Conservation (phyloP, 768 basidiomycete genomes). For the Harrya chromipes region DNA sequence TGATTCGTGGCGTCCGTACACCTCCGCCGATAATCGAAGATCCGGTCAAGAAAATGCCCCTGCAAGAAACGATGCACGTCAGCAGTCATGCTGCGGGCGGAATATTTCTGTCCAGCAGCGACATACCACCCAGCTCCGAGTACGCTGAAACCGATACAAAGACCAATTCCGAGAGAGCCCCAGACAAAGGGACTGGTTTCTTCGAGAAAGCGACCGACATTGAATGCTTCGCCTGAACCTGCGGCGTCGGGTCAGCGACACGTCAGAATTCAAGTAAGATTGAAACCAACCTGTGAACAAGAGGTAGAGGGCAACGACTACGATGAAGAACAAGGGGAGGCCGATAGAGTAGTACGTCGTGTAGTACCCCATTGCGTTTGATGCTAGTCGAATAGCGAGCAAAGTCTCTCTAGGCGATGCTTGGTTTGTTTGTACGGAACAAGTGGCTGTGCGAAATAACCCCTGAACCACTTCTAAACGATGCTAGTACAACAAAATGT, state of each 20-base stretch:
- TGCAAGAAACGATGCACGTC: constrained; percentile 30
- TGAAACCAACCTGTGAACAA: constrained; percentile 75
- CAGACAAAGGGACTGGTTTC: constrained; percentile 93
- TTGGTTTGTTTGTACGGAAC: constrained; percentile 8
- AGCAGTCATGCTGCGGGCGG: neutral
- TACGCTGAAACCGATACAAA: constrained; percentile 92
- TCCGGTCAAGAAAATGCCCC: constrained; percentile 98
- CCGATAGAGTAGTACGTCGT: constrained; percentile 61
- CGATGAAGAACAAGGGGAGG: constrained; percentile 59
- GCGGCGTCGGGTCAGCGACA: constrained; percentile 1
- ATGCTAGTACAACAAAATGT: too few species aligned
- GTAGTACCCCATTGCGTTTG: constrained; percentile 29
- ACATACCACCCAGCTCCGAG: constrained; percentile 90
- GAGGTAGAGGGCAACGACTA: constrained; percentile 77
- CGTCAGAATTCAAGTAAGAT: neutral
- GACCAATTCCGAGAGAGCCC: constrained; percentile 86
- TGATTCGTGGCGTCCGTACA: constrained; percentile 88
- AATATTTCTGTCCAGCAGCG: constrained; percentile 24
- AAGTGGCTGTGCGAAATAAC: constrained; percentile 16
- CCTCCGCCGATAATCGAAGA: constrained; percentile 96
- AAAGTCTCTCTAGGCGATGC: neutral
- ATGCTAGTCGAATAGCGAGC: neutral
- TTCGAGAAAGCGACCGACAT: constrained; percentile 90
- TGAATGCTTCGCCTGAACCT: constrained; percentile 92
- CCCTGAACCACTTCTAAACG: neutral